Conservation (phyloP, 2,329 filamentous ascomycete species). For the Pseudocercospora fuligena region DNA sequence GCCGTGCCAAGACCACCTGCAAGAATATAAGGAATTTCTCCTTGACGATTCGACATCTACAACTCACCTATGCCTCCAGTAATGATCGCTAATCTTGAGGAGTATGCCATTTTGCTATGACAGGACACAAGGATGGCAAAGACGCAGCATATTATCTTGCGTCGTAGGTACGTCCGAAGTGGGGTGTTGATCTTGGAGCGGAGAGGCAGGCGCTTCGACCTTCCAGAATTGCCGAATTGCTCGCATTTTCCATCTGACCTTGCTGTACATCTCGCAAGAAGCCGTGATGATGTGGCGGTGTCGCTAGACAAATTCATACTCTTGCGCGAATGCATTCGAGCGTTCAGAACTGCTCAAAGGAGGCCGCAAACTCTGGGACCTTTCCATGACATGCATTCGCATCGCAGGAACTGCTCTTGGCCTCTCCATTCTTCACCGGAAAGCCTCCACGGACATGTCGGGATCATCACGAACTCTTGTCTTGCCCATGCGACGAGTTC, state of each 20-base stretch:
- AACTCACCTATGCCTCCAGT: slow-evolving; percentile 48
- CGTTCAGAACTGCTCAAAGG: no score
- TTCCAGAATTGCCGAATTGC: neutral
- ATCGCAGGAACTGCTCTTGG: no score
- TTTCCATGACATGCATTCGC: no score
- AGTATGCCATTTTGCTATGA: slow-evolving; percentile 37
- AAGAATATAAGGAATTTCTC: neutral
- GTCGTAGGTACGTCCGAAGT: neutral
- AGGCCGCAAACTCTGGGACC: no score
- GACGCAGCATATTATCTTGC: neutral
- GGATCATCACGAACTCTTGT: no score
- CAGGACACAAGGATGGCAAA: neutral
- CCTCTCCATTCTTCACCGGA: no score
- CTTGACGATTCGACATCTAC: slow-evolving; percentile 18
- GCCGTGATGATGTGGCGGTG: no score
- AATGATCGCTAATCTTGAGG: slow-evolving; percentile 49
- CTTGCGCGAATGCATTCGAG: no score
- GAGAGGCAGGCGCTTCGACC: neutral
- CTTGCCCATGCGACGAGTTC: no score
- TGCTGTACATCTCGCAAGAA: no score
- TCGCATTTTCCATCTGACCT: neutral
- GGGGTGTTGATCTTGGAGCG: neutral
- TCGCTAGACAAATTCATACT: no score
- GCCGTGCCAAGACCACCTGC: slow-evolving; percentile 50
- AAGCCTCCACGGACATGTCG: no score